A percentile compares a stretch with the other conserved stretches of the same genome.
Evolutionary conservation across 2,329 filamentous ascomycete genomes (phyloP).

Genomic region (Microsporum ferrugineum): DNA sequence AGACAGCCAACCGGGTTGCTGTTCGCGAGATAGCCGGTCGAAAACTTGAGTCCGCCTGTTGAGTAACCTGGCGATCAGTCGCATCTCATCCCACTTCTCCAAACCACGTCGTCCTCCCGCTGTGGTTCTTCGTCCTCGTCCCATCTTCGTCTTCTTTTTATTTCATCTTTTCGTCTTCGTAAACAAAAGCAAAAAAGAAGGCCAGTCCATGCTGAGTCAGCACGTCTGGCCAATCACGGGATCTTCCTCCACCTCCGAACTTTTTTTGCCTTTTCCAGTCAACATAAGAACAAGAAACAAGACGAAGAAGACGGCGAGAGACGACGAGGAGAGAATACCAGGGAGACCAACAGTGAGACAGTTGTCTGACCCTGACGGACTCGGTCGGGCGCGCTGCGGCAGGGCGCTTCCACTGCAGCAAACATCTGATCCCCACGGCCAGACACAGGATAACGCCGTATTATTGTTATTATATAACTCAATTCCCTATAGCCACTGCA

Average conservation of each 20-base stretch:
- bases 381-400: not conserved
- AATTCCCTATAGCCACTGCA: slow-evolving; percentile 2
- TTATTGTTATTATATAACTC: not conserved
- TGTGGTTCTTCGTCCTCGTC: not conserved
- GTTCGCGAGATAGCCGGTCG: not conserved
- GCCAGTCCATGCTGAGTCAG: not conserved
- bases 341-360: not conserved
- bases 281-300: not conserved
- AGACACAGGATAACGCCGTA: not conserved
- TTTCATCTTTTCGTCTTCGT: not conserved
- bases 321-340: not conserved
- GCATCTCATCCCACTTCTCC: not conserved
- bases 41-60: not conserved
- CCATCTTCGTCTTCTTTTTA: not conserved
- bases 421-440: not conserved
- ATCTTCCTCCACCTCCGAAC: not conserved
- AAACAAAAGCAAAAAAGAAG: too few species aligned
- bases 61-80: not conserved
- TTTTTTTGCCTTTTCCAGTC: not conserved
- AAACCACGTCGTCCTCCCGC: not conserved
- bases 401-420: not conserved
- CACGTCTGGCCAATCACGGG: not conserved
- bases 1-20: not conserved
- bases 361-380: not conserved
- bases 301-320: not conserved